phyloP scores from a whole-genome alignment of 140 eudicot species.

The Anethum foeniculum region DNA sequence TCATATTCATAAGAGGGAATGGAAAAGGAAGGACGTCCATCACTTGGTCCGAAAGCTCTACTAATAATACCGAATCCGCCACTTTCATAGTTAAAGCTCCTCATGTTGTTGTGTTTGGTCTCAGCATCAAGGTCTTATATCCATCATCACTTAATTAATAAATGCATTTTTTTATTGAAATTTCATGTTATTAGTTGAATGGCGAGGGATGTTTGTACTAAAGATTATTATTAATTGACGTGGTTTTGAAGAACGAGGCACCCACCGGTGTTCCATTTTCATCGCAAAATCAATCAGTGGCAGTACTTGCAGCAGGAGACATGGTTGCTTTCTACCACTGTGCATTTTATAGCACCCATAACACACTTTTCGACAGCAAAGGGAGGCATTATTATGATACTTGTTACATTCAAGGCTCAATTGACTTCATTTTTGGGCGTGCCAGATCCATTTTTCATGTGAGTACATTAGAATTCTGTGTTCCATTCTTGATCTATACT shows the following conservation, averaged over 20 bases:
- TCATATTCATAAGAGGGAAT: conserved; percentile 65
- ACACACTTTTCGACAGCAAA: conserved; percentile 63
- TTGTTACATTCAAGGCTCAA: conserved; percentile 78
- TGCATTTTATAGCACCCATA: conserved; percentile 65
- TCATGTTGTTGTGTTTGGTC: conserved; percentile 62
- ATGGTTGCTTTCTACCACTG: conserved; percentile 78
- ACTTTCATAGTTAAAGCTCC: conserved; percentile 67
- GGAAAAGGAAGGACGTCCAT: conserved; percentile 66
- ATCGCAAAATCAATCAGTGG: conserved; percentile 65
- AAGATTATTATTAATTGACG: neutral
- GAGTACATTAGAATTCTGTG: conserved; percentile 12
- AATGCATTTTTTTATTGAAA: neutral
- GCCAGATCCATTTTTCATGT: conserved; percentile 67
- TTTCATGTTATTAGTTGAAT: neutral
- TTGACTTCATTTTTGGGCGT: conserved; percentile 73
- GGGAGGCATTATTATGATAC: conserved; percentile 74
- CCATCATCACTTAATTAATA: neutral
- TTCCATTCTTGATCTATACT: neutral
- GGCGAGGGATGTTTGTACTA: neutral
- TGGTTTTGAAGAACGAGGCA: conserved; percentile 52
- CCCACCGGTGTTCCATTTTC: conserved; percentile 43
- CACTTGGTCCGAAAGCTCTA: conserved; percentile 65
- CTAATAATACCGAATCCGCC: conserved; percentile 53
- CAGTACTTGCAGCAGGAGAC: conserved; percentile 68
- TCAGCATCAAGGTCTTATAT: conserved; percentile 70